A percentile compares a stretch with the other conserved stretches of the same genome.
Conservation (phyloP, 1,284 basidiomycete species). For the Hortiboletus rubellus region DNA sequence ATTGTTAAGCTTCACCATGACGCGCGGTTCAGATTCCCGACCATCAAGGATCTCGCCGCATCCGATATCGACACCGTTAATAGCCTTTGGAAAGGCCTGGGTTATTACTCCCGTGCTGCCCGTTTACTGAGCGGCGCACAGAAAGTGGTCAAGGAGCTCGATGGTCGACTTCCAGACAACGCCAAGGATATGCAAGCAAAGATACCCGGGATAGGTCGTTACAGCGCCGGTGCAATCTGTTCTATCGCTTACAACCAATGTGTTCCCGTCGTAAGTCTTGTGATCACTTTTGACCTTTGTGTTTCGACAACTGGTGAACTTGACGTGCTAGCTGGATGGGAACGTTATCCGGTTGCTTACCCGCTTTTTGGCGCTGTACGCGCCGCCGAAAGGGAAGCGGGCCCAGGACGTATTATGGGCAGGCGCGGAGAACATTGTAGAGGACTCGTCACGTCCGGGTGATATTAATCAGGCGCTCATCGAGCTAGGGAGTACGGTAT, state of each 20-base stretch:
- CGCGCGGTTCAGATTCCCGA: conserved; percentile 67
- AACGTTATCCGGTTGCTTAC: conserved; percentile 86
- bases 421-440: conserved; percentile 70
- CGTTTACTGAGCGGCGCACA: conserved; percentile 78
- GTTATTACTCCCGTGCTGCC: conserved; percentile 88
- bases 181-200: conserved; percentile 80
- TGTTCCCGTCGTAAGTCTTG: conserved; percentile 72
- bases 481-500: conserved; percentile 88
- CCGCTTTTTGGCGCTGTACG: conserved; percentile 79
- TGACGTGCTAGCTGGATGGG: conserved; percentile 71
- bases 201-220: conserved; percentile 89
- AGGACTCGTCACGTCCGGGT: conserved; percentile 56
- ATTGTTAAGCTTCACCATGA: not conserved
- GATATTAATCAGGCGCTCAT: conserved; percentile 89
- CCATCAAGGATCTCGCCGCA: conserved; percentile 72
- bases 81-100: conserved; percentile 85
- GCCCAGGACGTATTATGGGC: conserved; percentile 84
- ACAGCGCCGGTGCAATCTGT: conserved; percentile 88
- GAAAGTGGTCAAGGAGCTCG: conserved; percentile 67
- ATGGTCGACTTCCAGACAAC: conserved; percentile 76
- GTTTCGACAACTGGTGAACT: not conserved
- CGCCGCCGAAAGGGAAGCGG: conserved; percentile 74
- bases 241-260: conserved; percentile 88
- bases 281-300: not conserved
- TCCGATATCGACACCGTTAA: conserved; percentile 86